phyloP scores from a whole-genome alignment of 768 basidiomycete genomes.

The Suillus spraguei region DNA sequence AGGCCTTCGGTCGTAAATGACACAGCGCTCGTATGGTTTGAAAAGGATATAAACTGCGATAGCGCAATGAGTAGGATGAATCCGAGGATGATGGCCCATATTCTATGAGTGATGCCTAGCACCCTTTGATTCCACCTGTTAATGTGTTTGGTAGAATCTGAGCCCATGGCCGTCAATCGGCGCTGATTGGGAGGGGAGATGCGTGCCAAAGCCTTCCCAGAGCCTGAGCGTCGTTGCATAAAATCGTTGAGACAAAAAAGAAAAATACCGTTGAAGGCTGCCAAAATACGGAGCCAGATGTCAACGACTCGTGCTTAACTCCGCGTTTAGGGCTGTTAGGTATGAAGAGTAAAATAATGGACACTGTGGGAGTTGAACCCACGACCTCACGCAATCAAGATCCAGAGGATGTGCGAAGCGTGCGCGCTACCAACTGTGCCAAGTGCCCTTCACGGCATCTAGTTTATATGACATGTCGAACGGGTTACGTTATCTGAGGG shows the following conservation, averaged over 20 bases:
- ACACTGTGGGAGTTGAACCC: slow-evolving; percentile 60
- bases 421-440: slow-evolving; percentile 64
- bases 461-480: neutral
- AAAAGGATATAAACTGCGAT: slow-evolving; percentile 57
- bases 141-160: slow-evolving; percentile 49
- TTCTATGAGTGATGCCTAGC: slow-evolving; percentile 66
- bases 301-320: neutral
- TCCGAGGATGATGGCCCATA: slow-evolving; percentile 63
- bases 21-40: slow-evolving; percentile 29
- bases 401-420: slow-evolving; percentile 43
- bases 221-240: slow-evolving; percentile 63
- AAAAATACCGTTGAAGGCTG: neutral
- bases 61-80: slow-evolving; percentile 57
- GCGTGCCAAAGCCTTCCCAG: slow-evolving; percentile 52
- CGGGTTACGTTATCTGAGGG: too few relatives aligned
- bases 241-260: slow-evolving; percentile 16
- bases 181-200: slow-evolving; percentile 51
- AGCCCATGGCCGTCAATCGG: slow-evolving; percentile 46
- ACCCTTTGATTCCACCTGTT: slow-evolving; percentile 53
- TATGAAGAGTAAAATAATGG: slow-evolving; percentile 30
- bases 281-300: neutral
- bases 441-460: slow-evolving; percentile 43
- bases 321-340: too few relatives aligned
- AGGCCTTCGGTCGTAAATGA: slow-evolving; percentile 46
- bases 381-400: slow-evolving; percentile 51